phyloP scores from a whole-genome alignment of 2,329 filamentous ascomycete genomes.

The Chalaropsis thielavioides region DNA sequence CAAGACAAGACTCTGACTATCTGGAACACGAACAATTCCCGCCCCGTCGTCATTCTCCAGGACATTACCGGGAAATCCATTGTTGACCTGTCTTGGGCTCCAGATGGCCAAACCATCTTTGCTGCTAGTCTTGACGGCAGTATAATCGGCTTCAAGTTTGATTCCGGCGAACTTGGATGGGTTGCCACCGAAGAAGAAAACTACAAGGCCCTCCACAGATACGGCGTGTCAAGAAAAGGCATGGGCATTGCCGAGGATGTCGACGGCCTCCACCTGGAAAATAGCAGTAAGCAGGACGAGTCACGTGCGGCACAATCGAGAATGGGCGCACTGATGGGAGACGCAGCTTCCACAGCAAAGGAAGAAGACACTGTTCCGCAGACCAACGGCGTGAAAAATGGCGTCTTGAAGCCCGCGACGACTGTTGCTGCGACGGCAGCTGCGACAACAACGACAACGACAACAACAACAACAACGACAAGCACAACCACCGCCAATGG shows the following conservation, averaged over 20 bases:
- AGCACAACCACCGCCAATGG: slow-evolving; percentile 18
- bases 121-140: slow-evolving; percentile 80
- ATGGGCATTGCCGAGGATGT: slow-evolving; percentile 88
- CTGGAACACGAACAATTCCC: slow-evolving; percentile 92
- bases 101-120: slow-evolving; percentile 76
- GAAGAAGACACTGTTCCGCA: slow-evolving; percentile 1
- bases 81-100: slow-evolving; percentile 86
- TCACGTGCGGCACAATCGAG: slow-evolving; percentile 78
- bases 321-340: slow-evolving; percentile 98
- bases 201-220: slow-evolving; percentile 83
- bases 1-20: slow-evolving; percentile 93
- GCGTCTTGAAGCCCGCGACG: slow-evolving; percentile 26
- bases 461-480: slow-evolving; percentile 22
- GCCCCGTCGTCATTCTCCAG: slow-evolving; percentile 79
- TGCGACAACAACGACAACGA: slow-evolving; percentile 23
- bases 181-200: slow-evolving; percentile 78
- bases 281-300: slow-evolving; percentile 83
- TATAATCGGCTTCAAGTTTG: slow-evolving; percentile 69
- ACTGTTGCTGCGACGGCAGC: not conserved
- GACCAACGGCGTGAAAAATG: slow-evolving; percentile 38
- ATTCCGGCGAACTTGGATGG: slow-evolving; percentile 77
- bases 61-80: slow-evolving; percentile 84
- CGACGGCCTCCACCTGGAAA: slow-evolving; percentile 73
- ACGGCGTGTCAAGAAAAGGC: slow-evolving; percentile 72
- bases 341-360: slow-evolving; percentile 37